phyloP scores from a whole-genome alignment of 192 early-diverging fungal species.

The Coemansia sp. region DNA sequence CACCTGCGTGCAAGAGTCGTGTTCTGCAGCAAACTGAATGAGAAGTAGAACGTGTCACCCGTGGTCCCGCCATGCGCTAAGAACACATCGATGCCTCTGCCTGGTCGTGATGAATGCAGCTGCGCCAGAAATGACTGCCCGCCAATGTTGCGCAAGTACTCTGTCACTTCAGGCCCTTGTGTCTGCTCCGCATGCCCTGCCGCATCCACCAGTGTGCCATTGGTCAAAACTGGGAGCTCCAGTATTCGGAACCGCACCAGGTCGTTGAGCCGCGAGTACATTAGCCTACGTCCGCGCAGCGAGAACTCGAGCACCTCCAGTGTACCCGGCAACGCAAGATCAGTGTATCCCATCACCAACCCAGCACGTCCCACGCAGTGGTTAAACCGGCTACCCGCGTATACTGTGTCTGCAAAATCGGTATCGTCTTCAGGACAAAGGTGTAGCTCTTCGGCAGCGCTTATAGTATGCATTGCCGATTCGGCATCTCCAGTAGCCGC shows the following conservation, averaged over 20 bases:
- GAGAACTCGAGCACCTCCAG: slow-evolving; percentile 52
- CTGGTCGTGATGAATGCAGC: slow-evolving; percentile 45
- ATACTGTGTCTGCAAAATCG: slow-evolving; percentile 34
- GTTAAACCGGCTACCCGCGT: slow-evolving; percentile 22
- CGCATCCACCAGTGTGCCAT: slow-evolving; percentile 26
- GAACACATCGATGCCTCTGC: slow-evolving; percentile 42
- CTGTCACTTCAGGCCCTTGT: slow-evolving; percentile 28
- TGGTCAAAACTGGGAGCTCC: slow-evolving; percentile 17
- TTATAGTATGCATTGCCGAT: slow-evolving; percentile 11
- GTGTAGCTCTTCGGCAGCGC: slow-evolving; percentile 12
- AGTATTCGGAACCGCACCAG: slow-evolving; percentile 48
- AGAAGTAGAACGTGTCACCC: slow-evolving; percentile 51
- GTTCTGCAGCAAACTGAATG: slow-evolving; percentile 52
- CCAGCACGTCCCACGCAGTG: slow-evolving; percentile 38
- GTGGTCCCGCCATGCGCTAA: slow-evolving; percentile 37
- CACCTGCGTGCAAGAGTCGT: slow-evolving; percentile 28
- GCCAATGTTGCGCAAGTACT: slow-evolving; percentile 44
- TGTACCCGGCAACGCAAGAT: slow-evolving; percentile 33
- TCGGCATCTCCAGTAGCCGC: slow-evolving; percentile 5
- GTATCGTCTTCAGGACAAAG: slow-evolving; percentile 36
- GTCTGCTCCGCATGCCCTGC: slow-evolving; percentile 21
- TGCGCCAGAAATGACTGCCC: slow-evolving; percentile 41
- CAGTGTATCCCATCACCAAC: slow-evolving; percentile 16
- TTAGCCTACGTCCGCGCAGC: slow-evolving; percentile 38
- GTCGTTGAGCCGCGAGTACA: slow-evolving; percentile 52